phyloP scores from a whole-genome alignment of 2,329 filamentous ascomycete genomes.

The Pyricularia sp. region DNA sequence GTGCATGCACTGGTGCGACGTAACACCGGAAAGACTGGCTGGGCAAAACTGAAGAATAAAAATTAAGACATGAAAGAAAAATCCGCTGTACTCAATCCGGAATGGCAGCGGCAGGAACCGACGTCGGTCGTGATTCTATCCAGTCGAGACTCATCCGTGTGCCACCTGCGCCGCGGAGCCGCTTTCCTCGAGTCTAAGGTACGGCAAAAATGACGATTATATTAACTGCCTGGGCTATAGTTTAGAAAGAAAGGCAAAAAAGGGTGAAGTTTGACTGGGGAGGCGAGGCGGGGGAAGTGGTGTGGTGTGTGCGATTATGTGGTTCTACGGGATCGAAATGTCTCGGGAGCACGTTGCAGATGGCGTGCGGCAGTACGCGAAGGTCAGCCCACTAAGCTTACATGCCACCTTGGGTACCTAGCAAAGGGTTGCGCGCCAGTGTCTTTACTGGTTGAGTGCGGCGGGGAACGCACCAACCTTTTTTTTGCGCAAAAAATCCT shows the following conservation, averaged over 20 bases:
- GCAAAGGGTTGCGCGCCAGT: neutral
- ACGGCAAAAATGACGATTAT: neutral
- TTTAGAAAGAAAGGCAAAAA: neutral
- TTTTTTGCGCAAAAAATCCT: neutral
- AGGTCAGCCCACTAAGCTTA: neutral
- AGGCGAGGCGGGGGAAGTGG: neutral
- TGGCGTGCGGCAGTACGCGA: neutral
- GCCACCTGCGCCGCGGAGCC: neutral
- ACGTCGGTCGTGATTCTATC: neutral
- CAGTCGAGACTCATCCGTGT: neutral
- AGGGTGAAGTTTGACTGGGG: neutral
- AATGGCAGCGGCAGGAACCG: neutral
- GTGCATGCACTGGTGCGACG: neutral
- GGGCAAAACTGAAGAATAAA: neutral
- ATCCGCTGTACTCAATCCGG: neutral
- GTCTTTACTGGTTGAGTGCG: neutral
- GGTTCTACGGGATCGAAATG: neutral
- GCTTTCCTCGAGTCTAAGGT: neutral
- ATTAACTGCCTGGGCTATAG: neutral
- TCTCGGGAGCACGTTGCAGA: neutral
- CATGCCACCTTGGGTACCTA: neutral
- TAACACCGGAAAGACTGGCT: neutral
- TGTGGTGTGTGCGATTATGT: neutral
- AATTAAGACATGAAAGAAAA: no score
- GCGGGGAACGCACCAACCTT: neutral